Base-by-base conservation (phyloP, 2,329 filamentous ascomycete genomes). In the Diaporthe destruens region DNA sequence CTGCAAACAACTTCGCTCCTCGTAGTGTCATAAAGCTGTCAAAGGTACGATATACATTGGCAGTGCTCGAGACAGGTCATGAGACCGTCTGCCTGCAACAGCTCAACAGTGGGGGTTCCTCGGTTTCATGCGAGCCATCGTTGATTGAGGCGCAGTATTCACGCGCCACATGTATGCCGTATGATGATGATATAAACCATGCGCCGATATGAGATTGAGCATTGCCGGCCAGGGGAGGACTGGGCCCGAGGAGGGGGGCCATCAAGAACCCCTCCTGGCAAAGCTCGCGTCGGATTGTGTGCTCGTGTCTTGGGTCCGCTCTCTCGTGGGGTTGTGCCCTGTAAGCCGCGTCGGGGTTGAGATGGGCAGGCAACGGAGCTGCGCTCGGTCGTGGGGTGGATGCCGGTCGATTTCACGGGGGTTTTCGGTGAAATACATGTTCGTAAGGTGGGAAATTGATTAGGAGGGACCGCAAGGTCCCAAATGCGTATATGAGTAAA, bases 401-500 rank as follows among this genome's bases (percentile, higher is more conserved):
- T 32, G 53, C 39, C 39, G 53, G 51, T 67, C 57, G 57, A 34
- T 51, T 51, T 42, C 53, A 59, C 16, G 70, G 49, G 55, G 63
- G 63, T 57, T n/a, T 25, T 32, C 44, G 61, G 61, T 65, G 61
- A 25, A 25, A 57, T 69, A 72, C 42, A 72, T 51, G 65, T 72
- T 65, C 72, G 67, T 74, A 66, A 72, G 55, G 65, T 66, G 65
- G 69, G 68, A 53, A 69, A 65, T 72, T 71, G 72, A 74, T 74
- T 74, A 74, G 65, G 69, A 74, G 72, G 65, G 72, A 74, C 72
- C 72, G 51, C 42, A 57, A 69, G 70, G 72, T 72, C 72, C 61
- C 72, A 74, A 74, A 74, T 72, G 72, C 72, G 65, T 74, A 74
- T 72, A 71, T 73, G 71, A 71, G 59, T 63, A 73, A 72, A 72